Conservation (phyloP, 805 yeast species). For the Cyberlindnera euphorbiiphila region DNA sequence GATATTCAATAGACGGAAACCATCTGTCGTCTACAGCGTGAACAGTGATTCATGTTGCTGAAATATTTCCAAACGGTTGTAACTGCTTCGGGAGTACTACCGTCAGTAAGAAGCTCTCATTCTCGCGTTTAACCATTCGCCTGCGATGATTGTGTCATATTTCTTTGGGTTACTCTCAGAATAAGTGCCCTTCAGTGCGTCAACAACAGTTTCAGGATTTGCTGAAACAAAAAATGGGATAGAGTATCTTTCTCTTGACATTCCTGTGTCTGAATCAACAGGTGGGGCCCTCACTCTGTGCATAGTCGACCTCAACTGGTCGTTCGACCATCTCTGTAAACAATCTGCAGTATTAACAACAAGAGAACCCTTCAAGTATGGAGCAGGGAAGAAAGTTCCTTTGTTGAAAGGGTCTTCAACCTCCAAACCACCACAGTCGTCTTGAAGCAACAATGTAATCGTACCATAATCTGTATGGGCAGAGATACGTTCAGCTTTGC, state of each 20-base stretch:
- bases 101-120: conserved; percentile 23
- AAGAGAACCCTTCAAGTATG: conserved; percentile 19
- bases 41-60: no score
- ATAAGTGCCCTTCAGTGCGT: conserved; percentile 26
- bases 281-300: conserved; percentile 28
- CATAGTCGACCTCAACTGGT: conserved; percentile 24
- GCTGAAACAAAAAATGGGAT: conserved; percentile 29
- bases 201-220: conserved; percentile 22
- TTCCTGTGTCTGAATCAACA: conserved; percentile 18
- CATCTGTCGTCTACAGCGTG: no score
- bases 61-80: no score
- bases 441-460: conserved; percentile 26
- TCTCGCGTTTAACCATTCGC: conserved; percentile 23
- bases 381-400: conserved; percentile 22
- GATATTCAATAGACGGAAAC: no score
- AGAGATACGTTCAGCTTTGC: conserved; percentile 27
- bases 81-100: no score
- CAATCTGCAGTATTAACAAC: conserved; percentile 26
- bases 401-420: conserved; percentile 21
- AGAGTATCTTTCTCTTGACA: conserved; percentile 25
- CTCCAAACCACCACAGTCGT: conserved; percentile 26
- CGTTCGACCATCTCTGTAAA: conserved; percentile 29
- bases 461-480: conserved; percentile 30
- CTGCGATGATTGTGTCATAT: conserved; percentile 26
- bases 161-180: conserved; percentile 24